Conservation (phyloP, 352 stramenopile species). For the Plasmopara muralis region DNA sequence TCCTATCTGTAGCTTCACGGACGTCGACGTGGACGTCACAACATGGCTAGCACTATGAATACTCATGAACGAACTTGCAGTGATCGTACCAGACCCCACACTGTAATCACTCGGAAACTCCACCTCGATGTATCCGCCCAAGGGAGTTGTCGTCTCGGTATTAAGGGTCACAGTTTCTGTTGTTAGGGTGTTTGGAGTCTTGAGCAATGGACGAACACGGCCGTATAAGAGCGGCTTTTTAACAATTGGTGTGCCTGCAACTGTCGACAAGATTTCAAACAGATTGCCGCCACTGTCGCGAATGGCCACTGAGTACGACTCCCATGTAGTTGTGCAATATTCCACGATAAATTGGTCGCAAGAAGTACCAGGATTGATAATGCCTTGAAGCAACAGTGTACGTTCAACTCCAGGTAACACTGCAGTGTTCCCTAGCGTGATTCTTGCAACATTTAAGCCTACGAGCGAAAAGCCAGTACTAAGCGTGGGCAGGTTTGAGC, state of each 20-base stretch:
- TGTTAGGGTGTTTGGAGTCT: constrained; percentile 31
- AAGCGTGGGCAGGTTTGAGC: constrained; percentile 27
- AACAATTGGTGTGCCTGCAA: constrained; percentile 54
- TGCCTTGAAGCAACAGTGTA: constrained; percentile 31
- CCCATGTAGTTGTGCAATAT: constrained; percentile 39
- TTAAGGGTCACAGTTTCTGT: constrained; percentile 35
- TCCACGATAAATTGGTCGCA: constrained; percentile 53
- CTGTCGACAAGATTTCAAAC: constrained; percentile 33
- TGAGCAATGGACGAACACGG: constrained; percentile 39
- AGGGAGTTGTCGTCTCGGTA: constrained; percentile 30
- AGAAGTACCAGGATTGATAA: constrained; percentile 52
- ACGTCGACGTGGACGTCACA: constrained; percentile 20
- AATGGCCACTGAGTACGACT: constrained; percentile 36
- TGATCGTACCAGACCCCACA: constrained; percentile 19
- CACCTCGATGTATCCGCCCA: constrained; percentile 37
- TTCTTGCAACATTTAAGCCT: constrained; percentile 7
- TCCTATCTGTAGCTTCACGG: constrained; percentile 32
- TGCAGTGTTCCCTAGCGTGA: constrained; percentile 31
- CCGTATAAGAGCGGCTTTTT: constrained; percentile 51
- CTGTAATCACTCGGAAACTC: constrained; percentile 43
- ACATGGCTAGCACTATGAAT: constrained; percentile 31
- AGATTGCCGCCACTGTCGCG: constrained; percentile 31
- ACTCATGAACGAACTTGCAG: constrained; percentile 22
- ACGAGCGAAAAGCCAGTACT: constrained; percentile 23
- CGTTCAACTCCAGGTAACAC: constrained; percentile 31